phyloP scores from a whole-genome alignment of 2,329 filamentous ascomycete species.

The Aspergillus piperis region DNA sequence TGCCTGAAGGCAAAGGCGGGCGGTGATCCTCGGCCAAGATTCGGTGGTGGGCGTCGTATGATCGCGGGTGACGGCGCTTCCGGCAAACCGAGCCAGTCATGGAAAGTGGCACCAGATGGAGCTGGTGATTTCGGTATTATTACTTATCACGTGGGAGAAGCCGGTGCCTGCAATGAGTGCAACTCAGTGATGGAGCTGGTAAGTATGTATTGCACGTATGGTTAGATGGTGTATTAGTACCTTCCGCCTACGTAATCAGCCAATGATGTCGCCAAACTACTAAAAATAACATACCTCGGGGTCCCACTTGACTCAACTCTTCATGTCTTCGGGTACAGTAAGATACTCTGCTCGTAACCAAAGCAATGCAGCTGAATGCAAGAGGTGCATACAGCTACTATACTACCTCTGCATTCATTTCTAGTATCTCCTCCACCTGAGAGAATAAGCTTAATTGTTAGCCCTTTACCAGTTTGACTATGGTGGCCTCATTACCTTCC shows the following conservation, averaged over 20 bases:
- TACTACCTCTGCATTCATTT: no score
- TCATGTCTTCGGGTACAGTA: background rate
- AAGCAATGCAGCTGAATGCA: no score
- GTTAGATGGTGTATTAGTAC: background rate
- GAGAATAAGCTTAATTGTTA: no score
- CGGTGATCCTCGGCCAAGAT: constrained; percentile 15
- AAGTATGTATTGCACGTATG: background rate
- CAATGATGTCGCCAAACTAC: background rate
- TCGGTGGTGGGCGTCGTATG: constrained; percentile 29
- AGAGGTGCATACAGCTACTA: no score
- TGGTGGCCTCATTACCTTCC: no score
- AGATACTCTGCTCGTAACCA: background rate
- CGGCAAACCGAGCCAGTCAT: constrained; percentile 23
- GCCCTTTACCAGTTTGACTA: no score
- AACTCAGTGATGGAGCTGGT: background rate
- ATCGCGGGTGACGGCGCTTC: constrained; percentile 34
- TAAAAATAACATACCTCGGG: background rate
- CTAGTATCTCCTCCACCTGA: no score
- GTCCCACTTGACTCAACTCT: background rate
- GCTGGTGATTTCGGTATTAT: background rate
- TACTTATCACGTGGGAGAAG: background rate
- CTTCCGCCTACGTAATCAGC: background rate
- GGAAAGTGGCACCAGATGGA: background rate
- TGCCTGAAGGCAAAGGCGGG: background rate
- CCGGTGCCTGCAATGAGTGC: no score